phyloP scores from a whole-genome alignment of 2,329 filamentous ascomycete species.

The Pyrenophora tritici-repentis region DNA sequence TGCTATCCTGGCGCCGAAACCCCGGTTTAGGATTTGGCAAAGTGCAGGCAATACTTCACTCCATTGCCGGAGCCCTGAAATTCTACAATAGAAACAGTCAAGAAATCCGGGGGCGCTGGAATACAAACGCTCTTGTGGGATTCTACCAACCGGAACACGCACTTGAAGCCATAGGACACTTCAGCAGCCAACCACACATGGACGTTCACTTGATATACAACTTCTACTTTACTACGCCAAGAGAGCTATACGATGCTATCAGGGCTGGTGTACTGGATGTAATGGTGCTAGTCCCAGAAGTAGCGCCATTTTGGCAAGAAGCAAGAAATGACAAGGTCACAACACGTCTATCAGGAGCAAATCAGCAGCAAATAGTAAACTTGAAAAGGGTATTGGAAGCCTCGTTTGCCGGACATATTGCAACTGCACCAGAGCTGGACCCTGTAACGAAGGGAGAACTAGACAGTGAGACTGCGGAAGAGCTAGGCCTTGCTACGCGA shows the following conservation, averaged over 20 bases:
- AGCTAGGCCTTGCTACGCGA: background rate
- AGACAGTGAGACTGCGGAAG: background rate
- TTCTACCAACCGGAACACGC: conserved; percentile 13
- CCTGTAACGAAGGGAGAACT: too few relatives aligned
- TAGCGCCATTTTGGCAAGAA: background rate
- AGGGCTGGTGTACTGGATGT: conserved; percentile 2
- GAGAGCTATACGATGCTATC: conserved; percentile 7
- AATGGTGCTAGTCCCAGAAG: background rate
- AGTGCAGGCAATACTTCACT: background rate
- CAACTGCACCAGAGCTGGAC: too few relatives aligned
- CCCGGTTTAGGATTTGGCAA: background rate
- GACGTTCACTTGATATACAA: conserved; percentile 3
- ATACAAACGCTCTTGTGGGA: conserved; percentile 3
- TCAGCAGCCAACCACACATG: background rate
- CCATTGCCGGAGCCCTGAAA: conserved; percentile 1
- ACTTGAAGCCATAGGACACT: conserved; percentile 4
- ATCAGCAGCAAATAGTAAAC: background rate
- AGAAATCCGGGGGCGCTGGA: background rate
- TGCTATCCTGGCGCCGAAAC: conserved; percentile 7
- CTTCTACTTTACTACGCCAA: conserved; percentile 6
- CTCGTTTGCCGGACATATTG: background rate
- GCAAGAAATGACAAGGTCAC: conserved; percentile 6
- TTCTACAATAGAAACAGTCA: conserved; percentile 1
- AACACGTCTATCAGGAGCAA: conserved; percentile 5
- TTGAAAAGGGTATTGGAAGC: conserved; percentile 10